phyloP scores from a whole-genome alignment of 331 rosid species.

The Stylosanthes scabra region DNA sequence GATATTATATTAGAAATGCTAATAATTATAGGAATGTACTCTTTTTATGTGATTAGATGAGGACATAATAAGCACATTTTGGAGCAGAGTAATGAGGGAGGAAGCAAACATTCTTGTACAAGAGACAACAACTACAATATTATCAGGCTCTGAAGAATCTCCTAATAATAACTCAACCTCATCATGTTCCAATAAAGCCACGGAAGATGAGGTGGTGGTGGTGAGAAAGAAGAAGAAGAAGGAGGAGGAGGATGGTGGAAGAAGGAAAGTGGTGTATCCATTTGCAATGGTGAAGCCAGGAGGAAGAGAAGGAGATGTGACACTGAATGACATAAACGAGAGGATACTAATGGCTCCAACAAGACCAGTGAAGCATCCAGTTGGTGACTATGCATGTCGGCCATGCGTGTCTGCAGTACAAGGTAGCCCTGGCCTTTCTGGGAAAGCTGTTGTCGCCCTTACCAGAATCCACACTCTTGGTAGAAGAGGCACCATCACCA shows the following conservation, averaged over 20 bases:
- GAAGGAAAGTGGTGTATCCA: slow-evolving; percentile 74
- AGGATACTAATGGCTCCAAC: slow-evolving; percentile 93
- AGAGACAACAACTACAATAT: slow-evolving; percentile 36
- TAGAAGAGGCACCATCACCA: slow-evolving; percentile 95
- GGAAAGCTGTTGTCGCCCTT: slow-evolving; percentile 96
- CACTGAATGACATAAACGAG: slow-evolving; percentile 92
- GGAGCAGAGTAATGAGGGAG: slow-evolving; percentile 49
- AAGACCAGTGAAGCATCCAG: slow-evolving; percentile 97
- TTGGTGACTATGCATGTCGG: slow-evolving; percentile 95
- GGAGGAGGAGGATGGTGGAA: slow-evolving; percentile 25
- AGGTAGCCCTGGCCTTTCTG: slow-evolving; percentile 86
- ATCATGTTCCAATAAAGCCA: slow-evolving; percentile 25
- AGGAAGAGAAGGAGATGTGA: slow-evolving; percentile 88
- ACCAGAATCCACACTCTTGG: slow-evolving; percentile 94
- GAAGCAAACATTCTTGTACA: slow-evolving; percentile 43
- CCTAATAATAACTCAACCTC: slow-evolving; percentile 62
- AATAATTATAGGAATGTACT: background rate
- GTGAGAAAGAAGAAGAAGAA: no score
- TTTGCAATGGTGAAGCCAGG: slow-evolving; percentile 98
- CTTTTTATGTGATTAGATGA: slow-evolving; percentile 43
- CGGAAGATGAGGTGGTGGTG: no score
- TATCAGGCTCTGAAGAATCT: slow-evolving; percentile 51
- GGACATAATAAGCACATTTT: slow-evolving; percentile 44
- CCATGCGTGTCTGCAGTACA: slow-evolving; percentile 75
- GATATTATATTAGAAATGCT: no score